These are phyloP conservation scores for Daldinia vernicosa DNA, from an alignment of 495 filamentous ascomycete species.

Conservation along the genomic window DNA sequence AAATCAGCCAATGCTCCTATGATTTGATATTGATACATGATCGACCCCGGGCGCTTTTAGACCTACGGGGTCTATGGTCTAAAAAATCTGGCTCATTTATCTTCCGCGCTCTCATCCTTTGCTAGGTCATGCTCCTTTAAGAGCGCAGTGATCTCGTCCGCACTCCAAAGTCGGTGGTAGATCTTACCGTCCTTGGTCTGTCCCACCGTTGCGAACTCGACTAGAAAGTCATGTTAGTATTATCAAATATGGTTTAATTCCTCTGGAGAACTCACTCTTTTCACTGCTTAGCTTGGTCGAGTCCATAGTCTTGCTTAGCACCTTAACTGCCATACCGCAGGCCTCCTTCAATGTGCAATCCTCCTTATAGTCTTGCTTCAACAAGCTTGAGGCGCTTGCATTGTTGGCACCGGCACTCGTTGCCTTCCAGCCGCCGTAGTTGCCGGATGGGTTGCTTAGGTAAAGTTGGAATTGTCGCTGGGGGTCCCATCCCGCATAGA, in stretches of 20 bases:
- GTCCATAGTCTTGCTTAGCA: constrained; percentile 99
- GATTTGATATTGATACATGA: constrained; percentile 36
- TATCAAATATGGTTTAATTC: constrained; percentile 19
- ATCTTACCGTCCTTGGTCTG: constrained; percentile 93
- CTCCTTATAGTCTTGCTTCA: constrained; percentile 99
- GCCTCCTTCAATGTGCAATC: constrained; percentile 95
- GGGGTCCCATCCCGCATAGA: constrained; percentile 97
- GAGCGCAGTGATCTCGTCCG: constrained; percentile 94
- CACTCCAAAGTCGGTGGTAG: constrained; percentile 97
- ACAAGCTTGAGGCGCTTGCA: constrained; percentile 92
- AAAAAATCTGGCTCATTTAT: constrained; percentile 49
- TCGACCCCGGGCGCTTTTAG: constrained; percentile 11
- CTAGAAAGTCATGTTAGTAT: constrained; percentile 60
- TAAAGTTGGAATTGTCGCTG: constrained; percentile 98
- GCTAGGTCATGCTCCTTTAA: constrained; percentile 95
- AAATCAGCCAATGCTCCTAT: constrained; percentile 13
- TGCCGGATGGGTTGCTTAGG: constrained; percentile 99
- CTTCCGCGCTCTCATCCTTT: constrained; percentile 83
- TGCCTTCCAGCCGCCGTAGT: constrained; percentile 99
- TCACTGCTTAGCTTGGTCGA: constrained; percentile 97
- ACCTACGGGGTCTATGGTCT: constrained; percentile 10
- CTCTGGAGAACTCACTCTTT: constrained; percentile 74
- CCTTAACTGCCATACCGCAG: constrained; percentile 97
- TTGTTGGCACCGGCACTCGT: constrained; percentile 98
- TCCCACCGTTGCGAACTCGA: constrained; percentile 98